Percentiles rank a stretch among this genome's conserved stretches.
These are phyloP conservation scores for Neopestalotiopsis rosae DNA, from an alignment of 2,329 filamentous ascomycete genomes.

Conservation along the genomic window DNA sequence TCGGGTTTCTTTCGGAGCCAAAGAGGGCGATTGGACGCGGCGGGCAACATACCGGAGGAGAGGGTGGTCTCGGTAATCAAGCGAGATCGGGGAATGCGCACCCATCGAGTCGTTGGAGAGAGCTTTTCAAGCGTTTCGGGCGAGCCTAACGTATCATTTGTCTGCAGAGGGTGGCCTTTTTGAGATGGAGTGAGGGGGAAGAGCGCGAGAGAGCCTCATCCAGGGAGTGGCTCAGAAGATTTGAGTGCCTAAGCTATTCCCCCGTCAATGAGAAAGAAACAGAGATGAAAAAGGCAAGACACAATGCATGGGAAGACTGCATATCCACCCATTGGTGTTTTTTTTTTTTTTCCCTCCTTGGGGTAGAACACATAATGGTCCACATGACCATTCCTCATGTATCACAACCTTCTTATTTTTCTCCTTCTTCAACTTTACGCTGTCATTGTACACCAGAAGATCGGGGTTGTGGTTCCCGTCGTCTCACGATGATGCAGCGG, in stretches of 20 bases:
- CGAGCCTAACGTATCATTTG: too few relatives aligned
- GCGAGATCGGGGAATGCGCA: neutral
- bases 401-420: neutral
- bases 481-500: neutral
- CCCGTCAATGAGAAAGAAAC: too few relatives aligned
- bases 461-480: neutral
- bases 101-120: neutral
- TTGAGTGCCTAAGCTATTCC: too few relatives aligned
- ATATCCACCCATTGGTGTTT: too few relatives aligned
- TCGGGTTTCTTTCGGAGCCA: neutral
- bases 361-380: neutral
- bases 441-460: neutral
- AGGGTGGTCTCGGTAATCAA: neutral
- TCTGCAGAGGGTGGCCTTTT: too few relatives aligned
- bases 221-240: too few relatives aligned
- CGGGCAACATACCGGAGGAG: neutral
- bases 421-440: neutral
- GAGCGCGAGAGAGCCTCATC: too few relatives aligned
- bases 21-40: neutral
- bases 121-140: too few relatives aligned
- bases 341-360: too few relatives aligned
- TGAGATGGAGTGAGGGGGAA: too few relatives aligned
- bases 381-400: neutral
- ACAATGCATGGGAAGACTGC: too few relatives aligned
- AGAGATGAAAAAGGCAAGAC: too few relatives aligned